phyloP scores from a whole-genome alignment of 2,329 filamentous ascomycete genomes.

The Cercospora zeae-maydis region DNA sequence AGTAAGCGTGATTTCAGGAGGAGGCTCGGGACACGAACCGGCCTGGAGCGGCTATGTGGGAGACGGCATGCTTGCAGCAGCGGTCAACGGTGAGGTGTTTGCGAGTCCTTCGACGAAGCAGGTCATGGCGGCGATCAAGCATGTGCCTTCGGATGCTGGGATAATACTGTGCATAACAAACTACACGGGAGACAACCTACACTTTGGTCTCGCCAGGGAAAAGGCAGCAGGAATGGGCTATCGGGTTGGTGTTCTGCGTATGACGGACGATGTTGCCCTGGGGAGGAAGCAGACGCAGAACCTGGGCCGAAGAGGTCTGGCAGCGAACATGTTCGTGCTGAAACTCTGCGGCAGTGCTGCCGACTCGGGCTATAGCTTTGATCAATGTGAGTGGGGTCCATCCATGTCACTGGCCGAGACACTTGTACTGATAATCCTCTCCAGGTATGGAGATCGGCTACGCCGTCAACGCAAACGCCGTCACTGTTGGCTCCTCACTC shows the following conservation, averaged over 20 bases:
- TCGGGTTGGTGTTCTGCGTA: slow-evolving; percentile 47
- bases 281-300: slow-evolving; percentile 48
- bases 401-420: background rate
- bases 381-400: slow-evolving; percentile 31
- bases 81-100: slow-evolving; percentile 50
- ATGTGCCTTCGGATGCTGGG: slow-evolving; percentile 45
- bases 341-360: slow-evolving; percentile 49
- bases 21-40: slow-evolving; percentile 49
- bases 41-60: slow-evolving; percentile 50
- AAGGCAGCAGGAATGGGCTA: slow-evolving; percentile 46
- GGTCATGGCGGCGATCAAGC: slow-evolving; percentile 48
- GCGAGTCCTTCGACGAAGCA: slow-evolving; percentile 49
- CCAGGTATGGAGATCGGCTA: slow-evolving; percentile 42
- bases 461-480: slow-evolving; percentile 44
- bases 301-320: slow-evolving; percentile 49
- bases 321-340: slow-evolving; percentile 48
- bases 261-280: slow-evolving; percentile 49
- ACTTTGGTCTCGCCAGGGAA: slow-evolving; percentile 49
- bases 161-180: slow-evolving; percentile 50
- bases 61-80: slow-evolving; percentile 48
- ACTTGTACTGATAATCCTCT: background rate
- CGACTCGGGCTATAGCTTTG: slow-evolving; percentile 44
- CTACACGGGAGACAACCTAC: slow-evolving; percentile 50
- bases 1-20: slow-evolving; percentile 47
- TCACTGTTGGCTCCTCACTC: slow-evolving; percentile 50